phyloP scores from a whole-genome alignment of 176 grass and related monocot genomes.

The Avena eriantha region DNA sequence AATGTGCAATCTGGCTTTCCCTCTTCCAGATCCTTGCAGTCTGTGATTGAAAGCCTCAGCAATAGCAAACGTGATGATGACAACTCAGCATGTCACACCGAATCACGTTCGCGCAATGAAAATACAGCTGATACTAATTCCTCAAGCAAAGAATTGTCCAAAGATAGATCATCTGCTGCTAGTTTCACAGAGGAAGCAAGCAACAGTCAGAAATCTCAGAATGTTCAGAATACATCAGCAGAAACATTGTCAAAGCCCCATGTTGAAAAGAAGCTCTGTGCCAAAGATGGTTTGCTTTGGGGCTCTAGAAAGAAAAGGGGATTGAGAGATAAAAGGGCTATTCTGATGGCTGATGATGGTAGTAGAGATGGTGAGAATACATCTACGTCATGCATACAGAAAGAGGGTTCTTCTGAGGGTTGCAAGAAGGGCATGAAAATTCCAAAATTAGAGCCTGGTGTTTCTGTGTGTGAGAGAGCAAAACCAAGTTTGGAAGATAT shows the following conservation, averaged over 20 bases:
- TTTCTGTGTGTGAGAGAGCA: slow-evolving; percentile 24
- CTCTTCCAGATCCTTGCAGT: slow-evolving; percentile 78
- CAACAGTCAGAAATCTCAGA: slow-evolving; percentile 47
- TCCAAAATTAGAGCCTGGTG: slow-evolving; percentile 34
- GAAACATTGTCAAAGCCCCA: slow-evolving; percentile 36
- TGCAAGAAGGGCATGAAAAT: slow-evolving; percentile 44
- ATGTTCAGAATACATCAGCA: slow-evolving; percentile 52
- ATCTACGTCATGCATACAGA: slow-evolving; percentile 51
- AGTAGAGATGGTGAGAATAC: slow-evolving; percentile 51
- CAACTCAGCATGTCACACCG: slow-evolving; percentile 47
- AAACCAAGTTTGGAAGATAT: slow-evolving; percentile 55
- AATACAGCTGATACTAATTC: slow-evolving; percentile 55
- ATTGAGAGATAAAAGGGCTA: slow-evolving; percentile 51
- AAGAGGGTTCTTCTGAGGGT: slow-evolving; percentile 52
- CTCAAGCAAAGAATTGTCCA: slow-evolving; percentile 61
- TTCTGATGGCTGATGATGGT: slow-evolving; percentile 40
- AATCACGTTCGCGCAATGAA: slow-evolving; percentile 53
- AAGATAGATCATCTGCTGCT: slow-evolving; percentile 67
- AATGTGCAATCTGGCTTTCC: slow-evolving; percentile 27
- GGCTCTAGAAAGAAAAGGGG: slow-evolving; percentile 79
- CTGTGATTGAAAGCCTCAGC: slow-evolving; percentile 70
- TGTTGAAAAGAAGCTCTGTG: slow-evolving; percentile 34
- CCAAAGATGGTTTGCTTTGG: slow-evolving; percentile 58
- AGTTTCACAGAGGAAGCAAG: slow-evolving; percentile 70
- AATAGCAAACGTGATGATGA: slow-evolving; percentile 48